Evolutionary conservation across 2,329 filamentous ascomycete genomes (phyloP), one percentile per base, ranked within the genome.

Genomic region (Colletotrichum lindemuthianum): DNA sequence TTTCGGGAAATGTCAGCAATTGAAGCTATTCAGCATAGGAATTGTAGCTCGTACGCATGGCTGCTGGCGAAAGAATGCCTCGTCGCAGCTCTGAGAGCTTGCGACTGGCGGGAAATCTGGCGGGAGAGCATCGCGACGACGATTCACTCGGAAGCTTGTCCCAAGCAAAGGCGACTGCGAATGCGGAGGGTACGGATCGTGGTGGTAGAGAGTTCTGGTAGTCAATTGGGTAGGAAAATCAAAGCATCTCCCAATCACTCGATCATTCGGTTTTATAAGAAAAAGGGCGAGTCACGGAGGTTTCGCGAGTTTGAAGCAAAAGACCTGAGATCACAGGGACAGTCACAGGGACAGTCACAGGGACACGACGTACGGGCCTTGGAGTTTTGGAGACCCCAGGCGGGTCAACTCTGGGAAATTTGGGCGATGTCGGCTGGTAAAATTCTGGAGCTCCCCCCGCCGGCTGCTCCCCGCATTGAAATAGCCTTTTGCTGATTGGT

Each of bases 391-490:
- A n/a, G 45, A n/a, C 43, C 40, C 36, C 36, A 15, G 16, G 39
- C 53, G 13, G 39, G 24, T 24, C 43, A 32, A 39, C 59, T 24
- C 49, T n/a, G 57, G 44, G 45, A 51, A 67, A 71, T 73, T 68
- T 70, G 71, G 70, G 73, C 73, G 73, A 75, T 70, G 67, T 72
- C 73, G 73, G 72, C 71, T 69, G 59, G 52, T 67, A 70, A 72
- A 72, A 67, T 64, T 60, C 44, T 65, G 68, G 55, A 70, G 69
- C 69, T 72, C 69, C 70, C 24, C 24, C 70, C 71, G 69, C 65
- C 69, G 60, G 64, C 51, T 10, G 60, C 56, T 61, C 67, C 65
- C 69, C 67, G 67, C 57, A 68, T 68, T 67, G 68, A 70, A 74
- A 71, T 75, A 64, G 61, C 57, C 69, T 68, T 67, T 66, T 52